Base-by-base conservation (phyloP, 2,329 filamentous ascomycete genomes). In the Xylariaceae sp. region DNA sequence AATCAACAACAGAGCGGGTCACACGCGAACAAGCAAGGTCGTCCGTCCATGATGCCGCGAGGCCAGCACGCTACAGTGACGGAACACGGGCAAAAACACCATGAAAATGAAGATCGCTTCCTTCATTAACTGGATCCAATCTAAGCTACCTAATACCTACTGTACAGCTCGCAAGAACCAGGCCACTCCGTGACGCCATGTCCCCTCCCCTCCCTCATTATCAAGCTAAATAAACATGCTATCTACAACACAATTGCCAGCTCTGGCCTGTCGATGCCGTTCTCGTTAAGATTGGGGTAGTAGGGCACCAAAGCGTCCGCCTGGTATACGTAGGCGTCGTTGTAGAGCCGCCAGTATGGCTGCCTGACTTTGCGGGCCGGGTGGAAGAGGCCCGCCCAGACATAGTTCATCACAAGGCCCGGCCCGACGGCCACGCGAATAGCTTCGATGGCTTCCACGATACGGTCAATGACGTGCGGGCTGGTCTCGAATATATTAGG, bases 401-500 rank as follows among this genome's bases (percentile, higher is more conserved):
- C 87, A 71, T 99, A 99, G 75, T 99, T 99, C 80, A 99, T 87
- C 37, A 96, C 89, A 27, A 95, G 76, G 2, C 94, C 94, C 0
- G 91, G 89, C 0, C 94, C 94, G 44, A 97, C 87, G 0, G 92
- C 91, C 78, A 96, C 90, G 47, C 94, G 85, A 59, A 99, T 89
- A 40, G 91, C 94, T 71, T 97, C 94, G 62, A 99, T 95, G 49
- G 95, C 94, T 72, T 99, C 95, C 60, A 99, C 88, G 63, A 99
- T 95, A 44, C 94, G 86, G 73, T 99, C 94, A 65, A 99, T 99
- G 66, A 99, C 94, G 80, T 99, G 94, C 0, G 94, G 94, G 64
- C 88, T 94, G 4, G 94, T 99, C 73, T 99, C 94, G 72, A 97
- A 99, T 53, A 99, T 80, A 72, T 99, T 99, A 35, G 94, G 95